These are phyloP conservation scores for Elongisporangium undulatum DNA, from an alignment of 352 stramenopile genomes.

Conservation along the genomic window DNA sequence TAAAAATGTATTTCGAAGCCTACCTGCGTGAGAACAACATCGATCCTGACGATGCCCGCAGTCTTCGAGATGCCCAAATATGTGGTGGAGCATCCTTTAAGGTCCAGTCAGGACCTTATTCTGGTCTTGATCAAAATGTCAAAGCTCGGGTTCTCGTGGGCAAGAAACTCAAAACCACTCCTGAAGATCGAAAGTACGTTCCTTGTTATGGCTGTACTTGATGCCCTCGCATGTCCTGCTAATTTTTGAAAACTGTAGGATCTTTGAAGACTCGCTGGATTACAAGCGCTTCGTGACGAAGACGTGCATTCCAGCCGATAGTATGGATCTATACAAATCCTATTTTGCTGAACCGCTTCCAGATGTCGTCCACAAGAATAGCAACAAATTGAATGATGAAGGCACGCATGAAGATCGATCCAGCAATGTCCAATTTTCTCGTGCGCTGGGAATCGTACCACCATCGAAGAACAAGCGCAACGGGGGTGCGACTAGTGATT, in stretches of 20 bases:
- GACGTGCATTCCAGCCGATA: constrained; percentile 52
- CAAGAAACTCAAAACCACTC: constrained; percentile 71
- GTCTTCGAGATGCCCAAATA: constrained; percentile 59
- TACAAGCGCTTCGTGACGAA: constrained; percentile 62
- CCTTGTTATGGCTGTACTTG: background rate
- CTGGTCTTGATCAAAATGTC: constrained; percentile 75
- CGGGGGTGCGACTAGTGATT: constrained; percentile 10
- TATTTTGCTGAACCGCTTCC: constrained; percentile 76
- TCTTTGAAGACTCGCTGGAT: constrained; percentile 68
- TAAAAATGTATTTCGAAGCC: constrained; percentile 77
- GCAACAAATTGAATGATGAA: constrained; percentile 5
- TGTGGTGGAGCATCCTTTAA: constrained; percentile 78
- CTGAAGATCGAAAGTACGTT: constrained; percentile 55
- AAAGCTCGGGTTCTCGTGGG: constrained; percentile 75
- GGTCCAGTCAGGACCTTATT: constrained; percentile 65
- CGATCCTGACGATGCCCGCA: constrained; percentile 53
- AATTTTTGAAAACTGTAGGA: constrained; percentile 11
- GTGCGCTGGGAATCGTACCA: constrained; percentile 25
- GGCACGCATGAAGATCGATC: constrained; percentile 1
- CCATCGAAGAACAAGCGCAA: constrained; percentile 20
- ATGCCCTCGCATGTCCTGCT: too few species aligned
- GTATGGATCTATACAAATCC: constrained; percentile 74
- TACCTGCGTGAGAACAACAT: constrained; percentile 80
- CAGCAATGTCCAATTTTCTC: constrained; percentile 11
- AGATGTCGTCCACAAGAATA: constrained; percentile 19